Base-by-base conservation (phyloP, 2,329 filamentous ascomycete genomes). In the Aureobasidium mangrovei region DNA sequence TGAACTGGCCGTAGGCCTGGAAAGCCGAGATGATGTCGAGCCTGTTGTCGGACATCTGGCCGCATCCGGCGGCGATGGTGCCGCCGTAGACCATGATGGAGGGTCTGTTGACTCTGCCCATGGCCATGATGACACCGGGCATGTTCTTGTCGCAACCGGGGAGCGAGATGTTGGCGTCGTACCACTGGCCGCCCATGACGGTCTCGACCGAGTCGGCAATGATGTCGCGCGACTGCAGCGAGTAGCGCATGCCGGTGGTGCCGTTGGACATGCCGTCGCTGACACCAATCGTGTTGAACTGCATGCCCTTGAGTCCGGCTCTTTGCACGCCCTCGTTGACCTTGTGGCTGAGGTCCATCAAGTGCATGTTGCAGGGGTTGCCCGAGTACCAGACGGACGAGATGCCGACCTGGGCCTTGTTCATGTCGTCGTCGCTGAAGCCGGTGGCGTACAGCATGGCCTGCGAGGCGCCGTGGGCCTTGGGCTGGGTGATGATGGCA, bases 91-190 rank as follows among this genome's bases (percentile, higher is more conserved):
- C 88, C 93, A 98, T 98, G 67, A 98, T 78, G 63, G 88, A 90
- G 31, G 93, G 93, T 44, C 93, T 79, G 76, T 98, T 97, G 61
- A 96, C 83, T 62, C 93, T 82, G 36, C 90, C 91, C 88, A 96
- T 96, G 55, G 91, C 93, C 72, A 77, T 77, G 57, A 77, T 70
- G 45, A 77, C 74, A 67, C 74, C 73, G 28, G 90, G 90, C 93
- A 98, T 97, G 76, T 98, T 98, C 83, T 98, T 98, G 80, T 98
- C 93, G 73, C 93, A 98, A 48, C 93, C 93, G 10, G 93, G 93
- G 64, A 98, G 86, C 52, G 89, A 95, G 68, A 98, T 86, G 72
- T 97, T 97, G 62, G 84, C 91, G 71, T 98, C 93, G 69, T 98
- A 97, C 90, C 91, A 97, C 74, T 98, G 93, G 12, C 90, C 93